Conservation (phyloP, 768 basidiomycete genomes). For the Mycena rosella region DNA sequence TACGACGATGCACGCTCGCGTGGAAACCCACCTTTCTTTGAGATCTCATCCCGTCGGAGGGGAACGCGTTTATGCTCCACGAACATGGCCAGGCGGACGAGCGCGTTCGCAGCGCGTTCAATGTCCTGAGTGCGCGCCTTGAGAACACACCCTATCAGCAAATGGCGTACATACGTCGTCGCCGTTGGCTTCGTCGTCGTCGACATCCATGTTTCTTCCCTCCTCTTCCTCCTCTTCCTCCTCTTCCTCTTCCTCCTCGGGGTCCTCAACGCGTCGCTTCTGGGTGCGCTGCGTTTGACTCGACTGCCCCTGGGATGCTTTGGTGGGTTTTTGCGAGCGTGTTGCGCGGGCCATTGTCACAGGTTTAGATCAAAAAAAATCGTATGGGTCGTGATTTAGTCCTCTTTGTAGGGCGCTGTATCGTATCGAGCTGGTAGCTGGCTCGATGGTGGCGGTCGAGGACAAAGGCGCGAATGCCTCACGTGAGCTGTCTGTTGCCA, state of each 20-base stretch:
- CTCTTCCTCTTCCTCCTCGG: conserved; percentile 49
- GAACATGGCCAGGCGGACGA: conserved; percentile 88
- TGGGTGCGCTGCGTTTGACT: conserved; percentile 53
- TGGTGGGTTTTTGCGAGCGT: conserved; percentile 55
- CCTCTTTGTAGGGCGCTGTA: too few relatives aligned
- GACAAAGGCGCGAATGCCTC: too few relatives aligned
- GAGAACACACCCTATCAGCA: not conserved
- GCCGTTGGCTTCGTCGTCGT: conserved; percentile 50
- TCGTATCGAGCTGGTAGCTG: too few relatives aligned
- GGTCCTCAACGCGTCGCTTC: conserved; percentile 42
- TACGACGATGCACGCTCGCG: not conserved
- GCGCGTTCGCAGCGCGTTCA: conserved; percentile 73
- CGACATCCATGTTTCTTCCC: conserved; percentile 51
- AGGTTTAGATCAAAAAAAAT: too few relatives aligned
- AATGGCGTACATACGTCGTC: conserved; percentile 36
- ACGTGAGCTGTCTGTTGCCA: too few relatives aligned
- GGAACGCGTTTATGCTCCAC: conserved; percentile 76
- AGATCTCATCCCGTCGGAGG: conserved; percentile 86
- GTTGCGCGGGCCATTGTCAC: conserved; percentile 52
- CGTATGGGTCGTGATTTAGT: too few relatives aligned
- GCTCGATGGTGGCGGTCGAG: too few relatives aligned
- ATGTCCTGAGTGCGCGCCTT: conserved; percentile 61
- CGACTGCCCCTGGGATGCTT: conserved; percentile 51
- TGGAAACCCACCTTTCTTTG: conserved; percentile 80
- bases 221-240: conserved; percentile 55